Evolutionary conservation across 768 basidiomycete species (phyloP), one percentile per base, ranked within the genome.

Genomic region (Trametes villosa): DNA sequence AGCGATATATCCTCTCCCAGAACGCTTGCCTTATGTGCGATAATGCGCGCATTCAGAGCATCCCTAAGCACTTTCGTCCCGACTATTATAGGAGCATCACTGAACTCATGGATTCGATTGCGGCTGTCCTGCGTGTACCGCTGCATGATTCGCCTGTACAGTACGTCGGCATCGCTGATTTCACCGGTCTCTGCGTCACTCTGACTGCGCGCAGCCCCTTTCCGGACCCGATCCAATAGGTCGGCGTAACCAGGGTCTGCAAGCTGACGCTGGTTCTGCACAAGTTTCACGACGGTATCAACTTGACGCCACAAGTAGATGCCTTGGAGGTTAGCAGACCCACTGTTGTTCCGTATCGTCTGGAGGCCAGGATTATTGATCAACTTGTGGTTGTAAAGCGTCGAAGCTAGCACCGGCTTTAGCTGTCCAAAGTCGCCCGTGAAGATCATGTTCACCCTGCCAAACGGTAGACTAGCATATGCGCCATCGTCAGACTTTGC

Each of bases 361-460:
- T 41, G 40, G 6, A 41, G n/a, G 6, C 40, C 40, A 20, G 40
- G 40, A n/a, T 41, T 41, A n/a, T 41, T 41, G 9, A 41, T 41
- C 15, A 41, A 17, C 11, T 54, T 49, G n/a, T 65, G 29, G 0
- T 53, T 30, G 51, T 68, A 74, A 9, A 75, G 48, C 0, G 67
- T 34, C 1, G 50, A 31, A 13, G 62, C 67, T 38, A 41, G 9
- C 0, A 71, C 67, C 11, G 74, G 74, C n/a, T 59, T 60, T 31
- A 68, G 49, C 40, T 75, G 74, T 6, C 62, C 65, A 51, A 75
- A 72, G 47, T 75, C 74, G 8, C 74, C 74, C 0, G 64, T 54
- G 57, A 74, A 71, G 2, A 76, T 73, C 1, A 77, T 57, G 57
- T 73, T 75, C 0, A 75, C 53, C 0, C 73, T 72, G 0, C 76